phyloP scores from a whole-genome alignment of 345 rosid genomes.

The Aethionema arabicum region DNA sequence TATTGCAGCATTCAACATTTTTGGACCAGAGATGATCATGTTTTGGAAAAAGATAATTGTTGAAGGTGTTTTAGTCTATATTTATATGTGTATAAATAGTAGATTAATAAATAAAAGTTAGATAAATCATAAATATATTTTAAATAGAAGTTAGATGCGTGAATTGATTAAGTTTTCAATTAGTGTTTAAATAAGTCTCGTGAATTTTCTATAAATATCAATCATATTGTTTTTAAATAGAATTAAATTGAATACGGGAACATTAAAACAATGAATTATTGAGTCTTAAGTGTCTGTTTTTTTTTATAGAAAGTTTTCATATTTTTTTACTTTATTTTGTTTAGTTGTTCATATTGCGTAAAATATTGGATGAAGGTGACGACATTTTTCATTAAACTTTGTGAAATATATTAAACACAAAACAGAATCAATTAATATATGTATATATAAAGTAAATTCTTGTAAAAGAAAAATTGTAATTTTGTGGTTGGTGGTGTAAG shows the following conservation, averaged over 20 bases:
- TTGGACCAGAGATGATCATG: constrained; percentile 1
- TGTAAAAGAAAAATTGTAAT: not conserved
- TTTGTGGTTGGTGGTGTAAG: no score
- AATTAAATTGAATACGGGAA: no score
- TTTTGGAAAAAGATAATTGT: constrained; percentile 12
- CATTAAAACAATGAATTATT: no score
- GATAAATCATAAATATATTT: no score
- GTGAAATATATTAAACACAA: constrained; percentile 3
- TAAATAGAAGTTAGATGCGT: no score
- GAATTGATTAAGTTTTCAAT: no score
- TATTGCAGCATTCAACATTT: constrained; percentile 19
- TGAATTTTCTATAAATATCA: no score
- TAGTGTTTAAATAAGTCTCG: no score
- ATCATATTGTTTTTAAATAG: no score
- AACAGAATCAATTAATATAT: not conserved
- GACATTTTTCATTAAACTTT: not conserved
- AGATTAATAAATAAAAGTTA: no score
- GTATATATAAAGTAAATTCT: not conserved
- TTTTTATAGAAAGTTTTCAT: not conserved
- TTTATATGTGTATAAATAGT: not conserved
- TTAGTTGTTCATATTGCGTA: constrained; percentile 31
- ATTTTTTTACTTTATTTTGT: constrained; percentile 28
- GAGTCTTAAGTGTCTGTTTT: no score
- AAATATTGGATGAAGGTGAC: constrained; percentile 29
- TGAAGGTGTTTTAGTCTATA: not conserved